phyloP scores from a whole-genome alignment of 2,329 filamentous ascomycete species.

The Mycosphaerella arachidis region DNA sequence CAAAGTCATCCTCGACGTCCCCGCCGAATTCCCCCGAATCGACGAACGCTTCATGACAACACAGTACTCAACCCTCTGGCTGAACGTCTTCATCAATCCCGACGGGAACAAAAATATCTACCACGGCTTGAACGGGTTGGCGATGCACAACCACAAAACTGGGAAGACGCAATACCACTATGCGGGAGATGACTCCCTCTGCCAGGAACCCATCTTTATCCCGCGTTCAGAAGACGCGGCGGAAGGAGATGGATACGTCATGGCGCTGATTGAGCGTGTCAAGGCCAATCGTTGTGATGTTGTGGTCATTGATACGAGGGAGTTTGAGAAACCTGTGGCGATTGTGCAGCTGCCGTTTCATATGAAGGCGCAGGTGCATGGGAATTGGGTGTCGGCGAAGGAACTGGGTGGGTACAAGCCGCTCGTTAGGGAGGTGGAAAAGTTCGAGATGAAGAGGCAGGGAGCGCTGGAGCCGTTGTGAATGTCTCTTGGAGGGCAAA shows the following conservation, averaged over 20 bases:
- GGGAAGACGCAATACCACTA: slow-evolving; percentile 34
- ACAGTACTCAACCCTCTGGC: slow-evolving; percentile 39
- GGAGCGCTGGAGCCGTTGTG: slow-evolving; percentile 17
- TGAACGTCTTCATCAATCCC: slow-evolving; percentile 36
- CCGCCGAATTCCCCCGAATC: slow-evolving; percentile 43
- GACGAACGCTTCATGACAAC: slow-evolving; percentile 43
- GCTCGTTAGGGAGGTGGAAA: slow-evolving; percentile 3
- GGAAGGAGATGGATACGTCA: slow-evolving; percentile 51
- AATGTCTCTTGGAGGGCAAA: no score
- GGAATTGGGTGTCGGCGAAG: slow-evolving; percentile 16
- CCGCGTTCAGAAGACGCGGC: slow-evolving; percentile 38
- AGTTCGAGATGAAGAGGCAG: slow-evolving; percentile 8
- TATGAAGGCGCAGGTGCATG: slow-evolving; percentile 20
- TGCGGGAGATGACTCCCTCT: slow-evolving; percentile 39
- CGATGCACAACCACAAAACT: slow-evolving; percentile 17
- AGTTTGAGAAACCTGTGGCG: slow-evolving; percentile 38
- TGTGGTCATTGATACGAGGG: slow-evolving; percentile 40
- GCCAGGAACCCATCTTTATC: slow-evolving; percentile 54
- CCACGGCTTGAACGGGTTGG: slow-evolving; percentile 19
- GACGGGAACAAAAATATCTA: slow-evolving; percentile 34
- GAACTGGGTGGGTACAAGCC: slow-evolving; percentile 14
- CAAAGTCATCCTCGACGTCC: slow-evolving; percentile 34
- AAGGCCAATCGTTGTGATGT: slow-evolving; percentile 30
- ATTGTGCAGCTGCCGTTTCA: slow-evolving; percentile 39
- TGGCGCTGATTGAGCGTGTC: slow-evolving; percentile 40